Base-by-base conservation (phyloP, 164 flowering plant genomes). In the Aristolochia contorta region DNA sequence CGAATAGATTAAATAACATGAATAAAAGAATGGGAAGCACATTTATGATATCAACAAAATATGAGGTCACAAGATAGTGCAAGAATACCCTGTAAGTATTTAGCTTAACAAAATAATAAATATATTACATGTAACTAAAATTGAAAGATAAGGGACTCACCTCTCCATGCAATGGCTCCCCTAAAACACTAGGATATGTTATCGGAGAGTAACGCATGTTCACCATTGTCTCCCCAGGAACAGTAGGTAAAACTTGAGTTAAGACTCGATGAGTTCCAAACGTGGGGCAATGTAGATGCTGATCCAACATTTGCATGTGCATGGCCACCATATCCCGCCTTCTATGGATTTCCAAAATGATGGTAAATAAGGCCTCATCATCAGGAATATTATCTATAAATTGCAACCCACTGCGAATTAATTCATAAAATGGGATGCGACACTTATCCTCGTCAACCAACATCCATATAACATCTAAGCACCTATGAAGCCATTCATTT, bases 231-330 rank as follows among this genome's bases (percentile, higher is more conserved):
- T 94, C 99, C 58, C 84, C 84, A 43, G 91, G 69, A 47, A 75
- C 47, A 67, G 69, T 88, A 50, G 85, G 80, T 64, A 82, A 71
- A 22, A 80, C 79, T 67, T 79, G 91, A 57, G 86, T 73, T 30
- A 86, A 41, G 68, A 82, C 76, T 52, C 99, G 75, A 49, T 80
- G 89, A 59, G 91, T 89, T 47, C 91, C 99, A 80, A 94, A 94
- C 56, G 97, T 77, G 32, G 97, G 99, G 74, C 95, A 88, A 56
- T 94, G 97, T 62, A 94, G 91, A 65, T 94, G 99, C 53, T 88
- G 97, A 77, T 94, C 99, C 59, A 94, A 71, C 97, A 94, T 94
- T 67, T 78, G 93, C 99, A 94, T 94, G 78, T 94, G 97, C 85
- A 81, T 84, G 16, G 99, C 99, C 83, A 94, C 89, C 93, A 84